phyloP scores from a whole-genome alignment of 2,329 filamentous ascomycete genomes.

The Fusarium mangiferae region DNA sequence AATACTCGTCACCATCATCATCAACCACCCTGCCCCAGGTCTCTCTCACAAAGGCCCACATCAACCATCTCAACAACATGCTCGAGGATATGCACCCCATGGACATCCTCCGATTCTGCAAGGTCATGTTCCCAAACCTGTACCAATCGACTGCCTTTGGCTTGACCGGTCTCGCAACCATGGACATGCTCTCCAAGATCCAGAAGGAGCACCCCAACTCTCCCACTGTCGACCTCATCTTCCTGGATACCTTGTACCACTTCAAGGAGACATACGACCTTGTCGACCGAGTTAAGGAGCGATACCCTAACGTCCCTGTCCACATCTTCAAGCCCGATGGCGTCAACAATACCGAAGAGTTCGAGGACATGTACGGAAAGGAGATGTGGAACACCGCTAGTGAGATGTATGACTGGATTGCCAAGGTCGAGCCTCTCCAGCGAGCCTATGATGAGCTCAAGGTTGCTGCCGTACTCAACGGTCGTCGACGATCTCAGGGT shows the following conservation, averaged over 20 bases:
- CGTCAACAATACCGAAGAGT: constrained; percentile 76
- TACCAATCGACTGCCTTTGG: constrained; percentile 89
- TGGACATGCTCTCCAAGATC: constrained; percentile 87
- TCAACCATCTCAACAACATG: constrained; percentile 90
- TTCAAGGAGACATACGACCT: constrained; percentile 81
- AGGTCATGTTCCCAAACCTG: constrained; percentile 87
- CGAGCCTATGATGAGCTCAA: constrained; percentile 88
- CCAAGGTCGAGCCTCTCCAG: constrained; percentile 96
- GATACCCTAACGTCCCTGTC: constrained; percentile 81
- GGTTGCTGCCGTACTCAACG: constrained; percentile 91
- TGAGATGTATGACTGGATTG: constrained; percentile 94
- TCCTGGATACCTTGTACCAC: constrained; percentile 86
- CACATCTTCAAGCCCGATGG: constrained; percentile 92
- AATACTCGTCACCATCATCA: constrained; percentile 51
- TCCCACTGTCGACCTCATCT: constrained; percentile 74
- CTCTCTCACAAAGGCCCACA: constrained; percentile 86
- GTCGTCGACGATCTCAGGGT: constrained; percentile 90
- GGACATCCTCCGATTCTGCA: constrained; percentile 93
- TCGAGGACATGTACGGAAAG: constrained; percentile 83
- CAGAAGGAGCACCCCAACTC: constrained; percentile 69
- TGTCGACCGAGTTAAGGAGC: constrained; percentile 76
- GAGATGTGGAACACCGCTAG: constrained; percentile 86
- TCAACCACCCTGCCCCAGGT: constrained; percentile 72
- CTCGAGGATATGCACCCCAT: constrained; percentile 87
- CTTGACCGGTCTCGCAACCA: constrained; percentile 80